These are phyloP conservation scores for Ballota nigra DNA, from an alignment of 257 asterid species.

Conservation along the genomic window DNA sequence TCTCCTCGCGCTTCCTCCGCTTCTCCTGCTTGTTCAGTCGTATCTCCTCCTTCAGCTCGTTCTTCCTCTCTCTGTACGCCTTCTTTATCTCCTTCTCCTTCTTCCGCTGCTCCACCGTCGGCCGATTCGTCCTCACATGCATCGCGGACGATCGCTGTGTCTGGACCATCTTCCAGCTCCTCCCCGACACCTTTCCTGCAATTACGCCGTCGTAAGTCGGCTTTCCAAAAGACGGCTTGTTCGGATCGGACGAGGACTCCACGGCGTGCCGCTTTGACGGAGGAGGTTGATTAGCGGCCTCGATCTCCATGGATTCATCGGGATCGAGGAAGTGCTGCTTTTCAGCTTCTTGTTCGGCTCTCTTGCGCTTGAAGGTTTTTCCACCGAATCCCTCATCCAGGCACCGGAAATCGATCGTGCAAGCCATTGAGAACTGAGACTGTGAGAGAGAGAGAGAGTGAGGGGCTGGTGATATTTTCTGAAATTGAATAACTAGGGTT, in stretches of 20 bases:
- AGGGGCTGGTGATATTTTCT: neutral
- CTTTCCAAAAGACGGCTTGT: conserved; percentile 37
- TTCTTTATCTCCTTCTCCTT: no score
- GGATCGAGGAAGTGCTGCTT: conserved; percentile 24
- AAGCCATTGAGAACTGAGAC: no score
- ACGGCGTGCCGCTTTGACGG: conserved; percentile 45
- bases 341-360: conserved; percentile 54
- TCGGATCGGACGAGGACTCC: conserved; percentile 51
- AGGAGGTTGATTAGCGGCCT: conserved; percentile 39
- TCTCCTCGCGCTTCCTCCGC: conserved; percentile 65
- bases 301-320: conserved; percentile 38
- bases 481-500: neutral
- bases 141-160: conserved; percentile 37
- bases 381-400: conserved; percentile 94
- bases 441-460: neutral
- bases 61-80: conserved; percentile 31
- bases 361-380: conserved; percentile 86
- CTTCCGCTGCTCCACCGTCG: conserved; percentile 61
- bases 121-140: conserved; percentile 49
- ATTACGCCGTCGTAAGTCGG: conserved; percentile 78
- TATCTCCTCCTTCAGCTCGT: conserved; percentile 78
- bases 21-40: conserved; percentile 65
- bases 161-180: conserved; percentile 59
- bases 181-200: conserved; percentile 73
- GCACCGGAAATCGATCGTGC: conserved; percentile 79